Evolutionary conservation across 768 basidiomycete species (phyloP), one percentile per base, ranked within the genome.

Genomic region (Terana coerulea): DNA sequence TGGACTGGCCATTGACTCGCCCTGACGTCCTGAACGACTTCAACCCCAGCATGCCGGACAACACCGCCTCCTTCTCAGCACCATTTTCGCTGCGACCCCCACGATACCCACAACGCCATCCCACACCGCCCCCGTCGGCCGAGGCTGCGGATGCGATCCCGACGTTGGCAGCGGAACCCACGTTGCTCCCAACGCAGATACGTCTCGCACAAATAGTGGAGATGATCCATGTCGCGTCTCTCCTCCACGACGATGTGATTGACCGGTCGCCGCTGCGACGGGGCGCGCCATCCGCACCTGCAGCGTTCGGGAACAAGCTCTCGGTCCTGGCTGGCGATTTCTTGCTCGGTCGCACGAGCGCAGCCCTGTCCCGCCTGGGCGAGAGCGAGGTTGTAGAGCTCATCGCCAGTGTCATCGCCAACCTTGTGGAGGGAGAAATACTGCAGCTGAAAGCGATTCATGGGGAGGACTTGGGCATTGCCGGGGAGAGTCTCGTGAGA

Each of bases 371-470:
- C 0, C 78, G 94, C 9, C 76, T 99, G 6, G 95, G 94, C 4
- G 84, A 86, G 53, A 75, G 70, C 60, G 91, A 98, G 64, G 95
- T 95, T 47, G 91, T 98, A 45, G 97, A 99, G 67, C 78, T 98
- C 52, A 81, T 98, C 40, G 83, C 92, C 3, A 87, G 84, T 61
- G 91, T 98, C 52, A 88, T 99, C 49, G 84, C 91, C 2, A 98
- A 98, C 64, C 75, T 95, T 33, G 95, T 95, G n/a, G 95, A 98
- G 66, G 97, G 95, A 29, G 92, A 98, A 72, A 86, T 98, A 36
- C 70, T 97, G 71, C 87, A 90, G 69, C 81, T 84, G 78, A 75
- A 74, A 53, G 70, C 72, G 46, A 67, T 81, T 15, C 72, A 72
- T 58, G 75, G 74, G 8, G 73, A 76, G 19, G 65, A 59, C n/a